Conservation (phyloP, 2,329 filamentous ascomycete species). For the Diplodia intermedia region DNA sequence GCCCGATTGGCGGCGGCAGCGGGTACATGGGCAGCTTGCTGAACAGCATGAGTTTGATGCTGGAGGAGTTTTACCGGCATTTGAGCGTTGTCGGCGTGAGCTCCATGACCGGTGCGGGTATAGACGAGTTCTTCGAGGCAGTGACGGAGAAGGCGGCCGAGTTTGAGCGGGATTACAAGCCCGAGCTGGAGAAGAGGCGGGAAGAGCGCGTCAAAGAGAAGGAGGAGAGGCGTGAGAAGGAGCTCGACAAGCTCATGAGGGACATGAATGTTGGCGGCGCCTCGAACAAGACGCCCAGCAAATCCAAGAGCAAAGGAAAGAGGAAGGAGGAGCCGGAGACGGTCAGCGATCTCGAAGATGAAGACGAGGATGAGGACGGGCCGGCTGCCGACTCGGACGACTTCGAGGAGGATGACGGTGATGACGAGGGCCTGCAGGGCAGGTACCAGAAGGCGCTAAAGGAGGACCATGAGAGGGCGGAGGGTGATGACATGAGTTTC, state of each 20-base stretch:
- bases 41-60: conserved; percentile 96
- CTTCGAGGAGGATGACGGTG: conserved; percentile 62
- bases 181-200: conserved; percentile 82
- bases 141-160: conserved; percentile 87
- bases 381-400: conserved; percentile 63
- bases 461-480: conserved; percentile 52
- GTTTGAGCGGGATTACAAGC: conserved; percentile 88
- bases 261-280: conserved; percentile 72
- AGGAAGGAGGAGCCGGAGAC: conserved; percentile 57
- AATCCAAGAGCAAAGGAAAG: conserved; percentile 42
- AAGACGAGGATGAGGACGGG: conserved; percentile 58
- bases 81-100: conserved; percentile 92
- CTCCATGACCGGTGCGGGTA: conserved; percentile 87
- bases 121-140: conserved; percentile 92
- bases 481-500: conserved; percentile 59
- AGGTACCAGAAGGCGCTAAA: conserved; percentile 79
- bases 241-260: conserved; percentile 92
- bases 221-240: conserved; percentile 73
- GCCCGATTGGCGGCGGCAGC: conserved; percentile 69
- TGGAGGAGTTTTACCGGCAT: conserved; percentile 97
- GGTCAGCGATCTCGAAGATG: conserved; percentile 57
- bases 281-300: conserved; percentile 39
- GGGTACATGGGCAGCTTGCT: conserved; percentile 96
- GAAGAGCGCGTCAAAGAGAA: conserved; percentile 79
- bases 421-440: conserved; percentile 69